Conservation (phyloP, 2,329 filamentous ascomycete genomes). For the Venturiaceae sp. region DNA sequence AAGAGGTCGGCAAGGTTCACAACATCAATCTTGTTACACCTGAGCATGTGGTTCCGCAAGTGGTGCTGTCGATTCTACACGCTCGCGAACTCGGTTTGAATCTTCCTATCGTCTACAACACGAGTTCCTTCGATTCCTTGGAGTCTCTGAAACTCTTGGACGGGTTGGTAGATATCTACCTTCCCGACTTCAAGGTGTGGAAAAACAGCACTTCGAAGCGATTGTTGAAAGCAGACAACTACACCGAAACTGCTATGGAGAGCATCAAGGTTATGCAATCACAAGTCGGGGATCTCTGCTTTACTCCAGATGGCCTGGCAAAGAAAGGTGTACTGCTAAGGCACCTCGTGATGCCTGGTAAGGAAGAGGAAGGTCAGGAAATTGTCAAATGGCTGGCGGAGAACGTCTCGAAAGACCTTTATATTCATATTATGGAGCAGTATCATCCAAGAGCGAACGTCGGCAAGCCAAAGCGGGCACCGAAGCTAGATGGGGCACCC, state of each 20-base stretch:
- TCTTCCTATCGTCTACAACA: conserved; percentile 76
- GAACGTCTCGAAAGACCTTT: conserved; percentile 64
- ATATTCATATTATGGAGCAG: conserved; percentile 85
- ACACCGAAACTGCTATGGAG: conserved; percentile 61
- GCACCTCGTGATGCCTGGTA: conserved; percentile 78
- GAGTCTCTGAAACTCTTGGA: conserved; percentile 64
- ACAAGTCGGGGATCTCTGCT: conserved; percentile 75
- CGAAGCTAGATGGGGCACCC: conserved; percentile 25
- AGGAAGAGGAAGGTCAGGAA: conserved; percentile 59
- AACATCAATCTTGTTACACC: conserved; percentile 86
- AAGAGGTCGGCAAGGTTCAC: conserved; percentile 70
- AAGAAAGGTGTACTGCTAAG: conserved; percentile 67
- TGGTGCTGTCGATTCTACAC: conserved; percentile 65
- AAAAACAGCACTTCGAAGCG: conserved; percentile 53
- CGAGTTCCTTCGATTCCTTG: conserved; percentile 68
- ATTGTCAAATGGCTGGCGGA: conserved; percentile 71
- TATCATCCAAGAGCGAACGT: conserved; percentile 75
- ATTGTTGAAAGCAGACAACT: conserved; percentile 70
- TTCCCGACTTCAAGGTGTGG: conserved; percentile 88
- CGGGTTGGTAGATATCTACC: conserved; percentile 73
- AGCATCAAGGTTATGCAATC: conserved; percentile 71
- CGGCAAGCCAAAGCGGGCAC: conserved; percentile 48
- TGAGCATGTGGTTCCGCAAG: conserved; percentile 78
- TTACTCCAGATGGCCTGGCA: conserved; percentile 71
- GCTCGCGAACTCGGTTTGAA: conserved; percentile 60